Base-by-base conservation (phyloP, 2,329 filamentous ascomycete species). In the Mariannaea sp. region DNA sequence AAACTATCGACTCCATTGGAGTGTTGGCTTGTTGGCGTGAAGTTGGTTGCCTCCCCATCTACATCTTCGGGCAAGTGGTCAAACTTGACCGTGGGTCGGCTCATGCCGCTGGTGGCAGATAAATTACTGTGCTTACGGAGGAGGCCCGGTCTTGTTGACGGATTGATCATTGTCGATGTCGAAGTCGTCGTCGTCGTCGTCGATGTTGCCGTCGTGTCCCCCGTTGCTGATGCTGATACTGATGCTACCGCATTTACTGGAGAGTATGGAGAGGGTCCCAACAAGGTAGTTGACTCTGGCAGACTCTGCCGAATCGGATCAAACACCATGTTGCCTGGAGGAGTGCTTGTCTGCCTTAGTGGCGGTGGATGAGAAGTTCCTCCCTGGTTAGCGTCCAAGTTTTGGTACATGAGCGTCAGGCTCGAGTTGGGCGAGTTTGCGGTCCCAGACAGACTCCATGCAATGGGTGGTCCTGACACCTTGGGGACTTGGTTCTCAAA, bases 361-460 rank as follows among this genome's bases (percentile, higher is more conserved):
- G 50, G 59, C 3, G 39, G 36, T 14, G 55, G 42, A 19, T 62
- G 62, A 7, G 26, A 20, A 6, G 50, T 17, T 7, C 36, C 26
- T 40, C 29, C 26, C 46, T 47, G 5, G 35, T 35, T n/a, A n/a
- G 6, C 33, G 17, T 65, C 63, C 22, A 54, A 44, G 61, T 82
- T 85, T 55, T 89, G 86, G 68, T 91, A 95, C 67, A 95, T 83
- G 50, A 93, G 81, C 1, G 90, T 92, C 4, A 96, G 75, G 66
- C 90, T 94, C 0, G 90, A 91, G 58, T 86, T 92, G 1, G 90
- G 88, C 3, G 90, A 94, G 65, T 95, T 91, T 49, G 90, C 92
- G 1, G 88, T 93, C 12, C 91, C 91, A 0, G 91, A 91, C n/a
- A 96, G 74, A 7, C 90, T 92, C 88, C 89, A 95, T 1, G 90